Percentiles rank a stretch among this genome's conserved stretches.
These are phyloP conservation scores for Morella rubra DNA, from an alignment of 306 rosid species.

Conservation along the genomic window DNA sequence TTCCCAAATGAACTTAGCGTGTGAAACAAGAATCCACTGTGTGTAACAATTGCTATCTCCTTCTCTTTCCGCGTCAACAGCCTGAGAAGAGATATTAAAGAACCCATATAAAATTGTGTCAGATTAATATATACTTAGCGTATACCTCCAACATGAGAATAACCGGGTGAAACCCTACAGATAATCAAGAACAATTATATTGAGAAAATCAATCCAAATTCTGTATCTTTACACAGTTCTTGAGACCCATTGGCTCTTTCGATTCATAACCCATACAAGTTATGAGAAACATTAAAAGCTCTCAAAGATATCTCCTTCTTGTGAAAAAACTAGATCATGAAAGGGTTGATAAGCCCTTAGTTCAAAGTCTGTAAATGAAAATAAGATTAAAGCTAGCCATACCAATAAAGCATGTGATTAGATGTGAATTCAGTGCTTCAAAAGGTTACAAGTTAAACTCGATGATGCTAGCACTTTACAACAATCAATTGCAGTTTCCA, in stretches of 20 bases:
- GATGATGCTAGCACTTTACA: conserved; percentile 6
- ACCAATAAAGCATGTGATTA: not conserved
- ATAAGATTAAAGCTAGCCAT: conserved; percentile 11
- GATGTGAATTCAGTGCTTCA: conserved; percentile 20
- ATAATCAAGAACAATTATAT: not conserved
- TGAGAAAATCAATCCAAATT: not conserved
- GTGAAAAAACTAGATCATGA: not conserved
- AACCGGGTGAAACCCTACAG: not conserved
- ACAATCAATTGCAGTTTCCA: not conserved
- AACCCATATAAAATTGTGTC: not conserved
- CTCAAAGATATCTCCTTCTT: not conserved
- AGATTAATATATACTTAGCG: not conserved
- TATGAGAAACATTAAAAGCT: not conserved
- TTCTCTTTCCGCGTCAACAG: conserved; percentile 78
- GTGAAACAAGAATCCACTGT: conserved; percentile 77
- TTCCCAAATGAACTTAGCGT: conserved; percentile 56
- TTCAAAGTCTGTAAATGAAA: not conserved
- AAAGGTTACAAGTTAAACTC: conserved; percentile 21
- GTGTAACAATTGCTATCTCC: conserved; percentile 90
- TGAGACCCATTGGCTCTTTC: not conserved
- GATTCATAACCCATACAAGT: not conserved
- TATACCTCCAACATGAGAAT: not conserved
- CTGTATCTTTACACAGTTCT: not conserved
- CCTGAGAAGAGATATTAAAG: conserved; percentile 44
- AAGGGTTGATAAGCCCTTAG: not conserved